phyloP scores from a whole-genome alignment of 202 grass and related monocot genomes.

The Zizania palustris region DNA sequence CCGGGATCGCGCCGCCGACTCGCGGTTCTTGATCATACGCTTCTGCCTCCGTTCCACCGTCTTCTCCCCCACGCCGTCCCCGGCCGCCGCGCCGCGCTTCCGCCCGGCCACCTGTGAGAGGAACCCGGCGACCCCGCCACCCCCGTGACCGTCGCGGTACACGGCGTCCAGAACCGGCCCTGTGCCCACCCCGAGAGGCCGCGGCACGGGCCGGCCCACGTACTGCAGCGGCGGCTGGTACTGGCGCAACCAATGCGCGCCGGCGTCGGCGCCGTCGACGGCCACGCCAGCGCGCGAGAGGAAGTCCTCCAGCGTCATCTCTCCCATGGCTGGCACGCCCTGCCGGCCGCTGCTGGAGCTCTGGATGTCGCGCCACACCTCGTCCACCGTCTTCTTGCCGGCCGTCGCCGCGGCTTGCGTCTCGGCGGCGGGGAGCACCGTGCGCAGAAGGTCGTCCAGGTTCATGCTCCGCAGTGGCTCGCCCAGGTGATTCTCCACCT shows the following conservation, averaged over 20 bases:
- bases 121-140: constrained; percentile 15
- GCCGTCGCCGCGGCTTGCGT: neutral
- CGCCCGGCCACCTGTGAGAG: constrained; percentile 46
- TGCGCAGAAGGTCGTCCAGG: constrained; percentile 80
- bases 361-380: constrained; percentile 86
- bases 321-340: constrained; percentile 44
- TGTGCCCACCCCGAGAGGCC: constrained; percentile 34
- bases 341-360: constrained; percentile 38
- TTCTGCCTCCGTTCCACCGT: constrained; percentile 89
- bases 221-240: constrained; percentile 41
- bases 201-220: constrained; percentile 37
- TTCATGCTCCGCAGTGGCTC: constrained; percentile 90
- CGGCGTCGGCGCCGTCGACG: constrained; percentile 7
- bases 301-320: constrained; percentile 98
- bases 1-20: constrained; percentile 87
- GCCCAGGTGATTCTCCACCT: constrained; percentile 79
- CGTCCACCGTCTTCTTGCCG: constrained; percentile 78
- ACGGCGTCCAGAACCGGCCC: constrained; percentile 45
- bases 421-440: constrained; percentile 45
- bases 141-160: constrained; percentile 40
- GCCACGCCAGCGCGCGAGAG: constrained; percentile 65
- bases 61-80: constrained; percentile 58
- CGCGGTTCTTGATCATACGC: constrained; percentile 98
- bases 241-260: constrained; percentile 47
- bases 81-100: constrained; percentile 54